Base-by-base conservation (phyloP, 2,329 filamentous ascomycete genomes). In the Alternaria incomplexa region DNA sequence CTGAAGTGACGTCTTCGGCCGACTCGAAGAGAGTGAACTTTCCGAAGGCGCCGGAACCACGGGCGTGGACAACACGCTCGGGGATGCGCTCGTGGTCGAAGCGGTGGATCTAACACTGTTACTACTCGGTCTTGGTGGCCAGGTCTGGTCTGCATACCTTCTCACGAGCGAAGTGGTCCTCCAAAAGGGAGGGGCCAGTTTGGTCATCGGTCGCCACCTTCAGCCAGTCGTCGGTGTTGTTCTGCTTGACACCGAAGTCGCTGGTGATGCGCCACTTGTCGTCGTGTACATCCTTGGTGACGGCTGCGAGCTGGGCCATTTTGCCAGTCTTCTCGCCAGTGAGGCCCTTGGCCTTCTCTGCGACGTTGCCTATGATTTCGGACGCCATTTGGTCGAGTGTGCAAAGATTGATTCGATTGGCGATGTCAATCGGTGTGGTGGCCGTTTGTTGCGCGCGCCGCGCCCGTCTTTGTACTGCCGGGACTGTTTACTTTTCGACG, bases 211-310 rank as follows among this genome's bases (percentile, higher is more conserved):
- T 88, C 25, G 83, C 85, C 6, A 90, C 85, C 56, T 87, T 88
- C 57, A 96, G 83, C 92, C 92, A 96, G 75, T 93, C 86, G 73
- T 97, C 93, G 1, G 90, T 90, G 71, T 90, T 90, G 45, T 83
- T 82, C 72, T 93, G 86, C 79, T 90, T 92, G 26, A 90, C 88
- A 22, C 93, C 93, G 80, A 86, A 92, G 73, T 97, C 93, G 52
- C 90, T 90, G 0, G 92, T 95, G 68, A 93, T 87, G 43, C 86
- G 84, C 30, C 85, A 83, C 40, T 87, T 84, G 53, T 73, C 68
- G 60, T 85, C 80, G 47, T 86, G 81, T 2, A 88, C 84, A 73
- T 92, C 85, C 58, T 88, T 85, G 4, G 82, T 90, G 64, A 89
- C 82, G 44, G 81, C 80, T 25, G 83, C 77, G 51, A 94, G 82